Evolutionary conservation across 768 basidiomycete genomes (phyloP), one percentile per base, ranked within the genome.

Genomic region (Lactifluus piperatus): DNA sequence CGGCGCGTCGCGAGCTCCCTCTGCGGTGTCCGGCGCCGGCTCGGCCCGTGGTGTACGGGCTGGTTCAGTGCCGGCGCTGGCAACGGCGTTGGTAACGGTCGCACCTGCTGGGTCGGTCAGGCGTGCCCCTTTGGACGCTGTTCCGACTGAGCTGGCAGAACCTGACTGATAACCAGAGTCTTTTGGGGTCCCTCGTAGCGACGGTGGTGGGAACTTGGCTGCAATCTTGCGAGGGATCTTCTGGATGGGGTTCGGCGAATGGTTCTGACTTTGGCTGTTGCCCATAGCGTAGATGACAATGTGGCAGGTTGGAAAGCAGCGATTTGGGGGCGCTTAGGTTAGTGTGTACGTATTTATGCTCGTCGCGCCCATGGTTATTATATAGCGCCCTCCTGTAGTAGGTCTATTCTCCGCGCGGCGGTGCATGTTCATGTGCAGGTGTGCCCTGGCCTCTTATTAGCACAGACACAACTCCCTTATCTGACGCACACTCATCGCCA

Each of bases 151-250:
- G 32, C 57, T 51, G 52, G 52, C 57, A 30, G 57, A 58, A 18
- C 54, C 57, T 51, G 64, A 63, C 18, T 30, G 44, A 37, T 64
- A 58, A 1, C 62, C 62, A 2, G 64, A 64, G 26, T 64, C 64
- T n/a, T 63, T 58, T 16, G 30, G 13, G 18, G 43, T 54, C 14
- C 34, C 52, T 18, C 54, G 60, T 2, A 52, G 24, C 13, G 53
- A 41, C 16, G 49, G 8, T 20, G 30, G 44, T 4, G 41, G 29
- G 22, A 54, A 16, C 41, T 58, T 58, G 6, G 34, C 43, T 11
- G 32, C 59, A 27, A 62, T 32, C 34, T 51, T 54, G 13, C 50
- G 54, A 0, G 51, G 44, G n/a, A 58, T 2, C n/a, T 43, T 63
- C 13, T 49, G 43, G 34, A 41, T 39, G 10, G 50, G 36, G 50